Evolutionary conservation across 2,329 filamentous ascomycete species (phyloP).

Genomic region (Pseudogymnoascus sp.): DNA sequence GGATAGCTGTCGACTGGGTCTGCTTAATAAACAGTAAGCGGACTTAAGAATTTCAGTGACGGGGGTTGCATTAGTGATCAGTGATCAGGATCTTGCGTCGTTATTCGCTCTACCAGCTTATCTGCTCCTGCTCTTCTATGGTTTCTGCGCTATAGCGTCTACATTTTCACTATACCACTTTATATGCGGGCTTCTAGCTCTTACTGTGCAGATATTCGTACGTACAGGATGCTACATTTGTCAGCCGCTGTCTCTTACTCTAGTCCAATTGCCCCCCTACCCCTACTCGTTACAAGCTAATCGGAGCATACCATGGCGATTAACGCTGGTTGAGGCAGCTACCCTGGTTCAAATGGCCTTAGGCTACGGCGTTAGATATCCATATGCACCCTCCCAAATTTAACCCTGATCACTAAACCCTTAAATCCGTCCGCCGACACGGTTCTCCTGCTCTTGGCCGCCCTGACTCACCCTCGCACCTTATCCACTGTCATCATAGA

Average conservation of each 20-base stretch:
- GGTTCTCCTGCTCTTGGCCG: neutral
- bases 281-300: neutral
- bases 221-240: neutral
- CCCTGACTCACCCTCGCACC: neutral
- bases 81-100: neutral
- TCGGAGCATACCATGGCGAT: neutral
- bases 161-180: neutral
- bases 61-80: conserved; percentile 1
- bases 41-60: neutral
- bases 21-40: neutral
- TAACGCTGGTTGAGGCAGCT: neutral
- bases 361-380: neutral
- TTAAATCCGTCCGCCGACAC: neutral
- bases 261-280: neutral
- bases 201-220: neutral
- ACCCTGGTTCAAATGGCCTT: neutral
- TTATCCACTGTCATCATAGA: neutral
- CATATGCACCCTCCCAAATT: neutral
- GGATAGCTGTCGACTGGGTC: neutral
- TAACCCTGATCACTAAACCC: neutral
- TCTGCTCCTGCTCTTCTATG: neutral
- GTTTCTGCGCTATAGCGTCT: neutral
- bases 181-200: neutral
- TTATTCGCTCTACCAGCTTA: neutral
- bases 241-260: neutral